Evolutionary conservation across 768 basidiomycete species (phyloP).

Genomic region (Mycena venus): DNA sequence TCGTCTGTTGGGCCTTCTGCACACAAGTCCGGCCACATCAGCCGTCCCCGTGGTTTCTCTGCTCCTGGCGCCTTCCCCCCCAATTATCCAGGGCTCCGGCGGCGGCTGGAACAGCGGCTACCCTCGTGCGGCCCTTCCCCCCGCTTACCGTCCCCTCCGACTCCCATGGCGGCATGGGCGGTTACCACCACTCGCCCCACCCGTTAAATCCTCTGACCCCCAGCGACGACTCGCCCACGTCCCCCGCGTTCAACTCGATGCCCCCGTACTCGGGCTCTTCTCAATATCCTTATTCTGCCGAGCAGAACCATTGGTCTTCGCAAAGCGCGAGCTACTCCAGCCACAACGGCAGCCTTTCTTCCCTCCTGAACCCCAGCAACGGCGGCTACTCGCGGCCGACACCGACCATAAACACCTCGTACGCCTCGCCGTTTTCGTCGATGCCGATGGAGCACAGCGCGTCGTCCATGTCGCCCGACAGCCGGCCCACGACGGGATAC

Average conservation of each 20-base stretch:
- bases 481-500: slow-evolving; percentile 88
- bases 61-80: slow-evolving; percentile 86
- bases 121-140: slow-evolving; percentile 76
- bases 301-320: slow-evolving; percentile 69
- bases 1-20: slow-evolving; percentile 58
- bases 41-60: slow-evolving; percentile 84
- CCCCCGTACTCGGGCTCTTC: slow-evolving; percentile 63
- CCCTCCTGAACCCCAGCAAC: slow-evolving; percentile 80
- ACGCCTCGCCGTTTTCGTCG: slow-evolving; percentile 77
- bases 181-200: slow-evolving; percentile 71
- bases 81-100: slow-evolving; percentile 68
- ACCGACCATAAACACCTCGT: slow-evolving; percentile 81
- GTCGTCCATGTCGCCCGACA: slow-evolving; percentile 86
- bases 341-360: slow-evolving; percentile 82
- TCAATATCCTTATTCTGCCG: slow-evolving; percentile 71
- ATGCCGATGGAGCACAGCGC: slow-evolving; percentile 80
- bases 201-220: slow-evolving; percentile 78
- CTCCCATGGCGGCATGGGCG: slow-evolving; percentile 60
- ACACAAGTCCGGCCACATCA: slow-evolving; percentile 60
- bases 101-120: slow-evolving; percentile 71
- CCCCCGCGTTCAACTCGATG: slow-evolving; percentile 57
- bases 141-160: slow-evolving; percentile 89
- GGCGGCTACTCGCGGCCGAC: slow-evolving; percentile 69
- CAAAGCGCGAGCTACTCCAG: slow-evolving; percentile 67
- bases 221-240: slow-evolving; percentile 75